phyloP scores from a whole-genome alignment of 371 early-diverging fungal species.

The Mucor saturninus region DNA sequence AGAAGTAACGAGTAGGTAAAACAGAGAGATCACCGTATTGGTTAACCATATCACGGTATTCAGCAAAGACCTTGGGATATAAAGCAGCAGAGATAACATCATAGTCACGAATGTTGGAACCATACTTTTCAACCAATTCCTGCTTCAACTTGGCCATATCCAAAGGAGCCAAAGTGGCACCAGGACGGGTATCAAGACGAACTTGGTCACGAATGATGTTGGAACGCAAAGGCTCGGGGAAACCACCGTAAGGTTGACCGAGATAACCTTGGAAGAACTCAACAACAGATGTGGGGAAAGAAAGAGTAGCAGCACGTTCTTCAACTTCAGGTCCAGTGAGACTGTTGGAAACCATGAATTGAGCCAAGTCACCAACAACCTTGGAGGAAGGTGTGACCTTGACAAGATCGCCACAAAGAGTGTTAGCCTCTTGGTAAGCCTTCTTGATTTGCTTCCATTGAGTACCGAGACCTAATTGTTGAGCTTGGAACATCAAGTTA shows the following conservation, averaged over 20 bases:
- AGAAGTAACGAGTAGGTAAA: constrained; percentile 90
- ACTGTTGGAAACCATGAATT: constrained; percentile 94
- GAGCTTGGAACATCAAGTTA: constrained; percentile 95
- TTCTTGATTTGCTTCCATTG: constrained; percentile 93
- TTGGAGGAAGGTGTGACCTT: constrained; percentile 97
- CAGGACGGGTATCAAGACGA: constrained; percentile 87
- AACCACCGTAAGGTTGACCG: constrained; percentile 94
- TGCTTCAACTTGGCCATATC: constrained; percentile 76
- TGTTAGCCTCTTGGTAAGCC: constrained; percentile 90
- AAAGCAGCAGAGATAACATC: constrained; percentile 89
- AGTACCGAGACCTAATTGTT: constrained; percentile 89
- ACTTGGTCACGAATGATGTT: constrained; percentile 79
- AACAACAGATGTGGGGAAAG: constrained; percentile 92
- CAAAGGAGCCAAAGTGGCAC: constrained; percentile 77
- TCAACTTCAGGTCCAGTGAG: constrained; percentile 75
- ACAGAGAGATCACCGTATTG: constrained; percentile 85
- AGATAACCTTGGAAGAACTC: constrained; percentile 96
- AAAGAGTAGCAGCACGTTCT: constrained; percentile 74
- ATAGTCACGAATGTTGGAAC: constrained; percentile 77
- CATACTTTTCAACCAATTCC: constrained; percentile 79
- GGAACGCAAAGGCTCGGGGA: constrained; percentile 88
- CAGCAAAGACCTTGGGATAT: constrained; percentile 95
- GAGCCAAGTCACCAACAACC: constrained; percentile 96
- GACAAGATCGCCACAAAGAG: constrained; percentile 92
- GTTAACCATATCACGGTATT: constrained; percentile 73